phyloP scores from a whole-genome alignment of 2,329 filamentous ascomycete genomes.

The Colletotrichum melonis region DNA sequence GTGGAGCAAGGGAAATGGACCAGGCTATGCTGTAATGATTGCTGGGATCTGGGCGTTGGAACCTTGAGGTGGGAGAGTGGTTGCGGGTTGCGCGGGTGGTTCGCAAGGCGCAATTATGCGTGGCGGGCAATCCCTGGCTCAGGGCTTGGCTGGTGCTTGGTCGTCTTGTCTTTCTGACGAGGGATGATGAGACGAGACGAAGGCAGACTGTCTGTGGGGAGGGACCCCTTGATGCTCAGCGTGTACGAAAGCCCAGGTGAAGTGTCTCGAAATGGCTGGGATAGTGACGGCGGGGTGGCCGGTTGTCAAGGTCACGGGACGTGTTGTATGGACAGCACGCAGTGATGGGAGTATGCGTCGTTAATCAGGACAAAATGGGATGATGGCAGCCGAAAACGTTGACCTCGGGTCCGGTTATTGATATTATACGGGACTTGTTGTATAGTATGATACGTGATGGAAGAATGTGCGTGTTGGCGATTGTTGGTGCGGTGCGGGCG shows the following conservation, averaged over 20 bases:
- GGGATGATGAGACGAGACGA: constrained; percentile 35
- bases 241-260: constrained; percentile 27
- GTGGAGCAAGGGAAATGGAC: constrained; percentile 20
- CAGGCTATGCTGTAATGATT: constrained; percentile 21
- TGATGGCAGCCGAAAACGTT: not conserved
- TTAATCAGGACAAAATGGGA: not conserved
- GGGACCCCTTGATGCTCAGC: constrained; percentile 32
- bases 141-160: constrained; percentile 31
- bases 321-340: not conserved
- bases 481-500: not conserved
- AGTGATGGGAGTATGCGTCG: constrained; percentile 10
- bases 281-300: constrained; percentile 23
- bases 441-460: not conserved
- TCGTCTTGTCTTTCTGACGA: constrained; percentile 30
- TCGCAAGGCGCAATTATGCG: constrained; percentile 14
- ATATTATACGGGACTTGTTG: not conserved
- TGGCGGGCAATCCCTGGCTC: constrained; percentile 31
- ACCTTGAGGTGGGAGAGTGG: not conserved
- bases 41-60: constrained; percentile 2
- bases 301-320: constrained; percentile 24
- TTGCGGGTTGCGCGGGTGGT: not conserved
- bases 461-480: constrained; percentile 8
- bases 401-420: not conserved
- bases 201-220: constrained; percentile 32
- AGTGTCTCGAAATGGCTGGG: constrained; percentile 33